Percentiles rank a stretch among this genome's conserved stretches.
These are phyloP conservation scores for Barnettozyma salicaria DNA, from an alignment of 805 yeast species.

Conservation along the genomic window DNA sequence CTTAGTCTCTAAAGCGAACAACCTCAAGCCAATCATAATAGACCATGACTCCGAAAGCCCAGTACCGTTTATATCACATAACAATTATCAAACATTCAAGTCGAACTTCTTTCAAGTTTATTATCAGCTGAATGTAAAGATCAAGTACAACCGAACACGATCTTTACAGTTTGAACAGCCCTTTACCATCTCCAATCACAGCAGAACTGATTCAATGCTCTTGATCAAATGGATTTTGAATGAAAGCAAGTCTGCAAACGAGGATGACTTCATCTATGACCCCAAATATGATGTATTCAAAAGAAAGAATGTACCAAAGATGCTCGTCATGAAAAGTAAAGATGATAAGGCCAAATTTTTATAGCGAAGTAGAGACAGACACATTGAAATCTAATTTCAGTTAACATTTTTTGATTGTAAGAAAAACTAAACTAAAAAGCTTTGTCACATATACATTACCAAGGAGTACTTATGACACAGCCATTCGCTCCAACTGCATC, in stretches of 20 bases:
- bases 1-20: conserved; percentile 19
- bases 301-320: conserved; percentile 29
- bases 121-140: conserved; percentile 36
- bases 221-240: conserved; percentile 46
- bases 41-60: conserved; percentile 18
- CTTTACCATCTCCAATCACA: conserved; percentile 49
- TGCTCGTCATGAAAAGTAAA: conserved; percentile 16
- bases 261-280: conserved; percentile 31
- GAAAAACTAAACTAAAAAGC: not conserved
- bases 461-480: conserved; percentile 5
- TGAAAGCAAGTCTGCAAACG: conserved; percentile 40
- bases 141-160: conserved; percentile 47
- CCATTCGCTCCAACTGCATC: conserved; percentile 10
- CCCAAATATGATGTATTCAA: conserved; percentile 26
- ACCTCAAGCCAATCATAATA: conserved; percentile 27
- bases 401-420: too few species aligned
- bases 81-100: conserved; percentile 39
- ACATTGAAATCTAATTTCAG: too few species aligned
- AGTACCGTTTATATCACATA: conserved; percentile 36
- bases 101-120: conserved; percentile 47
- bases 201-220: conserved; percentile 40
- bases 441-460: too few species aligned
- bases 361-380: too few species aligned
- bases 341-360: conserved; percentile 22
- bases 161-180: conserved; percentile 47